These are phyloP conservation scores for Thamnidium elegans DNA, from an alignment of 192 early-diverging fungal species.

Conservation along the genomic window DNA sequence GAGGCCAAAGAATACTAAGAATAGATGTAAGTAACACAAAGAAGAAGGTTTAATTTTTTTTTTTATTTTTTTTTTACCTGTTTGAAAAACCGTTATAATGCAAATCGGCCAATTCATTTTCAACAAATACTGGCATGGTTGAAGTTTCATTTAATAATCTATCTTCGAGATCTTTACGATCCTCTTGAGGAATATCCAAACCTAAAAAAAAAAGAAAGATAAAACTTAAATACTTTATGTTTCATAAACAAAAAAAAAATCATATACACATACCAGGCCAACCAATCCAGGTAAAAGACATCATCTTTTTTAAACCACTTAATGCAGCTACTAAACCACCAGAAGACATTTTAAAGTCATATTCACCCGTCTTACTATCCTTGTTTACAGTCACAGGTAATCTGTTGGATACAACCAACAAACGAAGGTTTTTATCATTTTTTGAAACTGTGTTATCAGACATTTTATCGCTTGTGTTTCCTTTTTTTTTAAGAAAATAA, in stretches of 20 bases:
- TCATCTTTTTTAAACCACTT: slow-evolving; percentile 89
- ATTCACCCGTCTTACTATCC: slow-evolving; percentile 42
- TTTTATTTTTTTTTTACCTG: slow-evolving; percentile 38
- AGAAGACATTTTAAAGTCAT: slow-evolving; percentile 78
- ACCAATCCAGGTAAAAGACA: slow-evolving; percentile 98
- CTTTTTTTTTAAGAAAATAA: neutral
- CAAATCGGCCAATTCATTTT: slow-evolving; percentile 87
- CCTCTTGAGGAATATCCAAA: slow-evolving; percentile 77
- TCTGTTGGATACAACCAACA: slow-evolving; percentile 94
- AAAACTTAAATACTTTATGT: neutral
- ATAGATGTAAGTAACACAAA: neutral
- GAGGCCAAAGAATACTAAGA: slow-evolving; percentile 92
- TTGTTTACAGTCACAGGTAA: slow-evolving; percentile 90
- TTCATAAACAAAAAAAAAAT: neutral
- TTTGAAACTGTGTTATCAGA: slow-evolving; percentile 5
- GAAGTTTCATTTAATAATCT: slow-evolving; percentile 77
- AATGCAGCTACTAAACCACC: slow-evolving; percentile 96
- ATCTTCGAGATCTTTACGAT: slow-evolving; percentile 65
- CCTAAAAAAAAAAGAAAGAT: slow-evolving; percentile 41
- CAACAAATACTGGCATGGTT: slow-evolving; percentile 91
- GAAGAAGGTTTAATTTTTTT: neutral
- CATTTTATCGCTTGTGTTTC: no score
- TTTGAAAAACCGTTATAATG: slow-evolving; percentile 99
- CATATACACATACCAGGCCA: slow-evolving; percentile 76
- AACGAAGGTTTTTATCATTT: slow-evolving; percentile 45